phyloP scores from a whole-genome alignment of 1,284 basidiomycete species.

The Rhizoctonia solani region DNA sequence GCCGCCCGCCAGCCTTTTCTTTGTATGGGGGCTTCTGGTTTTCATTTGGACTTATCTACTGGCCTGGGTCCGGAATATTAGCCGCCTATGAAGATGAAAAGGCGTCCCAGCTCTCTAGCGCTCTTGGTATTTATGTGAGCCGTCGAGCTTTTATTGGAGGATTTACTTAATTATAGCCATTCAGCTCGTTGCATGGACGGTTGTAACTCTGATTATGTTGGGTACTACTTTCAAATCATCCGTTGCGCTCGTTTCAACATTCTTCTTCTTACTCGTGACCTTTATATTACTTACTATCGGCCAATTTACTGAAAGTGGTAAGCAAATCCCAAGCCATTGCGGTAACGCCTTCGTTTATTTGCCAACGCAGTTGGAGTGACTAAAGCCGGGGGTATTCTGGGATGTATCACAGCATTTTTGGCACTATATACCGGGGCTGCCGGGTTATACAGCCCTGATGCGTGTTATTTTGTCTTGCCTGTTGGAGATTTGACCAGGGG shows the following conservation, averaged over 20 bases:
- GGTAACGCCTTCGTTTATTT: background rate
- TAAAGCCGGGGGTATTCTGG: constrained; percentile 76
- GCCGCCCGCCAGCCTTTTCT: constrained; percentile 42
- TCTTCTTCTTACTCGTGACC: constrained; percentile 51
- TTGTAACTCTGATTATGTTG: constrained; percentile 41
- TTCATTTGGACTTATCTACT: constrained; percentile 40
- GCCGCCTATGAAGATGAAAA: constrained; percentile 34
- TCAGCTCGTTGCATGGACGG: constrained; percentile 40
- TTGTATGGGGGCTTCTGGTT: constrained; percentile 44
- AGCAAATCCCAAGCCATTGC: background rate
- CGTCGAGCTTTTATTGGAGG: background rate
- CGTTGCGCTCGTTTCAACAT: constrained; percentile 45
- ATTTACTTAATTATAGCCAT: background rate
- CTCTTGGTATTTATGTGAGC: constrained; percentile 39
- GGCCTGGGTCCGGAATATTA: constrained; percentile 38
- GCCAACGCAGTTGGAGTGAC: constrained; percentile 32
- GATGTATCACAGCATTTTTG: constrained; percentile 66
- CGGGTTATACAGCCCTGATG: constrained; percentile 60
- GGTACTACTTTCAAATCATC: constrained; percentile 45
- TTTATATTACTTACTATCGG: constrained; percentile 44
- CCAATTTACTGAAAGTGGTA: constrained; percentile 34
- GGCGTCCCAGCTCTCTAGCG: constrained; percentile 34
- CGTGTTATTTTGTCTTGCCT: constrained; percentile 35
- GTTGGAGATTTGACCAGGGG: constrained; percentile 24
- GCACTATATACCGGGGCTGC: constrained; percentile 71